phyloP scores from a whole-genome alignment of 192 early-diverging fungal species.

The Linnemannia exigua region DNA sequence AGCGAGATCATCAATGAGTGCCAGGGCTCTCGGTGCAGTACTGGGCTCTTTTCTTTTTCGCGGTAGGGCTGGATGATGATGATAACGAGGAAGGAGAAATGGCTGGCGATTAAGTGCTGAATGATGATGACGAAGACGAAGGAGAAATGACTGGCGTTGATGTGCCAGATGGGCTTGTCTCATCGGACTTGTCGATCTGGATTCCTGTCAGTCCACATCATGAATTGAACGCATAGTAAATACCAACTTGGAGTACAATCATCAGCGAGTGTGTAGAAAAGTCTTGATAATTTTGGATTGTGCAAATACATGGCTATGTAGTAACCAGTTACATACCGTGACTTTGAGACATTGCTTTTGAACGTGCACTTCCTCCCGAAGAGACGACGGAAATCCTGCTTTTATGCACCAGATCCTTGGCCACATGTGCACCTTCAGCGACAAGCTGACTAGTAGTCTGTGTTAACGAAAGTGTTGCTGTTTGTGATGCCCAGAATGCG shows the following conservation, averaged over 20 bases:
- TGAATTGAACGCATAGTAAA: no score
- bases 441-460: constrained; percentile 19
- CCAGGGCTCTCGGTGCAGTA: background rate
- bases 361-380: background rate
- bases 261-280: no score
- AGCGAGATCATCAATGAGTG: background rate
- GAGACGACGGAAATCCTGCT: constrained; percentile 6
- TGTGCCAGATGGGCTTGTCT: no score
- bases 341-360: background rate
- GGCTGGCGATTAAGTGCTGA: no score
- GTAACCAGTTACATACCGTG: no score
- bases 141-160: no score
- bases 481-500: constrained; percentile 12
- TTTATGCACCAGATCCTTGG: constrained; percentile 6
- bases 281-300: no score
- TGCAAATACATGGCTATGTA: no score
- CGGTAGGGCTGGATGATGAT: constrained; percentile 10
- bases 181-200: no score
- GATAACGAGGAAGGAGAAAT: constrained; percentile 10
- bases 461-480: constrained; percentile 8
- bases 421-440: constrained; percentile 19
- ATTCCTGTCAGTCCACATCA: no score
- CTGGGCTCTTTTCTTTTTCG: background rate
- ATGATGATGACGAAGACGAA: no score
- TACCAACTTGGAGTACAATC: no score